Percentiles rank a stretch among this genome's conserved stretches.
Evolutionary conservation across 2,329 filamentous ascomycete species (phyloP).

Genomic region (Aspergillus ibericus): DNA sequence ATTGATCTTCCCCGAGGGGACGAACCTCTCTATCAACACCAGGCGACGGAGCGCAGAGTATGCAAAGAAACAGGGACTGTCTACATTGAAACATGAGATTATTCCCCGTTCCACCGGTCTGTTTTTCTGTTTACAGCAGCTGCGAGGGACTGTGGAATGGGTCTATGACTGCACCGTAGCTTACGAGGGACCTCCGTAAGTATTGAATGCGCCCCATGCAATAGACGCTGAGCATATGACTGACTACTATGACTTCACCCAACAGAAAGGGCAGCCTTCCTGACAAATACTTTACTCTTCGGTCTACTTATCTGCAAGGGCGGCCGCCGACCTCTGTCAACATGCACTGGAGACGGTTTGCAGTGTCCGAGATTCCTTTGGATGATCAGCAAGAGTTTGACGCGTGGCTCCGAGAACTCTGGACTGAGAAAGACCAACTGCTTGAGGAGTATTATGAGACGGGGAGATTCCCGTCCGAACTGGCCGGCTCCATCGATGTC

Average conservation of each 20-base stretch:
- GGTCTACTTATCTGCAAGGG: constrained; percentile 84
- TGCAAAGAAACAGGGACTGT: constrained; percentile 58
- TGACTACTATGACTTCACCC: background rate
- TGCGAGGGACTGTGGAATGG: constrained; percentile 61
- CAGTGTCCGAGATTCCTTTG: constrained; percentile 76
- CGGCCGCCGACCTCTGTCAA: constrained; percentile 92
- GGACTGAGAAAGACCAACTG: constrained; percentile 88
- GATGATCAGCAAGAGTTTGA: constrained; percentile 74
- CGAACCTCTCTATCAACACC: constrained; percentile 59
- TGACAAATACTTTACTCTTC: constrained; percentile 86
- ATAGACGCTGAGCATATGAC: background rate
- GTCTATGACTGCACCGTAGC: constrained; percentile 82
- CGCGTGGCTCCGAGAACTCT: constrained; percentile 78
- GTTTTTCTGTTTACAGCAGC: constrained; percentile 61
- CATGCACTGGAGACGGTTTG: constrained; percentile 91
- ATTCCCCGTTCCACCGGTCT: constrained; percentile 62
- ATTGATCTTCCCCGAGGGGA: constrained; percentile 66
- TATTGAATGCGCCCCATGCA: constrained; percentile 28
- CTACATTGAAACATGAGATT: constrained; percentile 60
- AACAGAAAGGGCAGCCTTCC: constrained; percentile 74
- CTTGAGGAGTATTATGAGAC: constrained; percentile 79
- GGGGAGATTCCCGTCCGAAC: constrained; percentile 74
- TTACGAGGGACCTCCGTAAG: constrained; percentile 90
- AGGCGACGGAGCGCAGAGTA: constrained; percentile 57
- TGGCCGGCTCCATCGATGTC: constrained; percentile 52